These are phyloP conservation scores for Arabidopsis thaliana DNA, from an alignment of 345 rosid species.

Conservation along the genomic window DNA sequence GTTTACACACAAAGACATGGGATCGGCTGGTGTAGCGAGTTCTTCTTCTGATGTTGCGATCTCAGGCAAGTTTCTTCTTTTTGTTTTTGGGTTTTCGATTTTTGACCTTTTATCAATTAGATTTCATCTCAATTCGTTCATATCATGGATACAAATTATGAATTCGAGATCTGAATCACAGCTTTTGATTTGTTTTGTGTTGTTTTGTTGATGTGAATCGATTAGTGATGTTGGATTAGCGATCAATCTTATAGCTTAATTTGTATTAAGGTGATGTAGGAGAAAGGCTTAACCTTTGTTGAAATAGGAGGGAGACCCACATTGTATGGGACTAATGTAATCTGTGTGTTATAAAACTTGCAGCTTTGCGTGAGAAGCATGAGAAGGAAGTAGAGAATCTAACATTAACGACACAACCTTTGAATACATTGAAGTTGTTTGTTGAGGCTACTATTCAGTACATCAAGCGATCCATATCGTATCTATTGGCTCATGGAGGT, in stretches of 20 bases:
- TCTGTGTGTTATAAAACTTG: slow-evolving; percentile 14
- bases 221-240: slow-evolving; percentile 2
- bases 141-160: neutral
- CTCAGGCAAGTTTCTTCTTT: slow-evolving; percentile 41
- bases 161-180: slow-evolving; percentile 10
- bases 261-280: neutral
- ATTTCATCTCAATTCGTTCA: neutral
- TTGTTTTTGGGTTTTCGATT: slow-evolving; percentile 5
- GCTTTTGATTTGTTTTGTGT: slow-evolving; percentile 15
- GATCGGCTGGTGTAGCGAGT: slow-evolving; percentile 34
- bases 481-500: slow-evolving; percentile 73
- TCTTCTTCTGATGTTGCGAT: slow-evolving; percentile 44
- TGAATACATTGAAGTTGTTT: slow-evolving; percentile 75
- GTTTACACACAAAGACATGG: slow-evolving; percentile 33
- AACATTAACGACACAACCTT: slow-evolving; percentile 70
- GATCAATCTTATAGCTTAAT: neutral
- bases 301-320: slow-evolving; percentile 9
- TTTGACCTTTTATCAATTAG: neutral
- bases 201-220: neutral
- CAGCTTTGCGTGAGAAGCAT: slow-evolving; percentile 70
- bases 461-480: slow-evolving; percentile 52
- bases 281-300: neutral
- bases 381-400: slow-evolving; percentile 72
- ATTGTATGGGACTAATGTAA: slow-evolving; percentile 4
- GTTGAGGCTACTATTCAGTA: slow-evolving; percentile 64